Evolutionary conservation across 352 stramenopile species (phyloP).

Genomic region (Globisporangium uncinulatum): DNA sequence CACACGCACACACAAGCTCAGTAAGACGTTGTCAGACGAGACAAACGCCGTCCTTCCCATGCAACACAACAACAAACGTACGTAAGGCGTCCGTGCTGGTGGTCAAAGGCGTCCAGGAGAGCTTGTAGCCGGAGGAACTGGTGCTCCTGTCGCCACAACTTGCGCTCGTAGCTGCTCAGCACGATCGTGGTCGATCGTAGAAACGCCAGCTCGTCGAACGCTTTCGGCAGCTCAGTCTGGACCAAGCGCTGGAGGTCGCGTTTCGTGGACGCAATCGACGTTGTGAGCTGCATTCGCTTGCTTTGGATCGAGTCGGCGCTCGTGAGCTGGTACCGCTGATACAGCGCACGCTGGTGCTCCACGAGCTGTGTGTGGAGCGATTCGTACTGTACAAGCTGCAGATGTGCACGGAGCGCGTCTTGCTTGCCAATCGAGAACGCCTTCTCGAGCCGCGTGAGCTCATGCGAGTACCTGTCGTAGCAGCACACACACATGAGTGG

Average conservation of each 20-base stretch:
- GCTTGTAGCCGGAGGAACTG: constrained; percentile 26
- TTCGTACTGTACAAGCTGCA: constrained; percentile 24
- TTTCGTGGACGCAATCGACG: constrained; percentile 17
- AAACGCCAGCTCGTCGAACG: constrained; percentile 31
- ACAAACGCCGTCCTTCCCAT: too few species aligned
- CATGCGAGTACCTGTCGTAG: constrained; percentile 22
- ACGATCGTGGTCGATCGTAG: constrained; percentile 32
- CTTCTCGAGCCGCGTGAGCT: constrained; percentile 28
- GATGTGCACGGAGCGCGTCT: constrained; percentile 25
- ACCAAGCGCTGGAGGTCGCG: constrained; percentile 21
- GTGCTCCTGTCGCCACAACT: constrained; percentile 37
- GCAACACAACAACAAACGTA: constrained; percentile 3
- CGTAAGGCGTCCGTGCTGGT: constrained; percentile 32
- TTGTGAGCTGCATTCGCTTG: constrained; percentile 8
- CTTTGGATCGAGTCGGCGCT: constrained; percentile 11
- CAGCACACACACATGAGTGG: background rate
- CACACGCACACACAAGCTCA: background rate
- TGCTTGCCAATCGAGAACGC: constrained; percentile 26
- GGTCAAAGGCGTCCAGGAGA: constrained; percentile 27
- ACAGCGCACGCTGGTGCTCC: constrained; percentile 14
- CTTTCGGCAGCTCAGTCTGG: constrained; percentile 11
- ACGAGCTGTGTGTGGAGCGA: constrained; percentile 14
- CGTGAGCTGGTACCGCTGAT: constrained; percentile 39
- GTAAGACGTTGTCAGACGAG: too few species aligned
- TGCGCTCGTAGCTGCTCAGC: constrained; percentile 39